phyloP scores from a whole-genome alignment of 148 eudicot genomes.

The Persicaria tinctoria region DNA sequence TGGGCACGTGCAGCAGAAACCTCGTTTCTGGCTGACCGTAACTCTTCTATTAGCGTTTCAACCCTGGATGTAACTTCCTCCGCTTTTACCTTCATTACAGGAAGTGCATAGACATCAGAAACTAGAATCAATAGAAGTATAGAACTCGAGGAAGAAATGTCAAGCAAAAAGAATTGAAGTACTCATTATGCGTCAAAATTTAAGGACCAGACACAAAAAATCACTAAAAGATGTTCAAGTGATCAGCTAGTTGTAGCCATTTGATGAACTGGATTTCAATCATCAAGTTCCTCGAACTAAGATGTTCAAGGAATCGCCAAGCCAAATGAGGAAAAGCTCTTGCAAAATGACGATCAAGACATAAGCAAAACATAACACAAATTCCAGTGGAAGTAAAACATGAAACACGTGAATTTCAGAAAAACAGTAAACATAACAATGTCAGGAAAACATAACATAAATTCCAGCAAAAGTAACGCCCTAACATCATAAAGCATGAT shows the following conservation, averaged over 20 bases:
- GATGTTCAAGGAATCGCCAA: neutral
- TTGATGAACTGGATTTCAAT: neutral
- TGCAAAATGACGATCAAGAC: neutral
- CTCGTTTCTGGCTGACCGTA: constrained; percentile 68
- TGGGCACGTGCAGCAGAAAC: constrained; percentile 73
- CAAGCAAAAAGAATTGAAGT: neutral
- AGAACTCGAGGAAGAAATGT: neutral
- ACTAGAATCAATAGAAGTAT: neutral
- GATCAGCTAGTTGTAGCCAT: neutral
- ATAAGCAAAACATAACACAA: neutral
- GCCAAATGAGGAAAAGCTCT: neutral
- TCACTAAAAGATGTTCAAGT: neutral
- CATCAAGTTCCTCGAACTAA: neutral
- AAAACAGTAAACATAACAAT: no score
- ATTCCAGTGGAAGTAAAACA: no score
- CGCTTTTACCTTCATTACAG: constrained; percentile 61
- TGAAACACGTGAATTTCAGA: no score
- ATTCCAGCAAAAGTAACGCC: no score
- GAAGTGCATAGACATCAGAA: neutral
- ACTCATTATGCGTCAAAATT: neutral
- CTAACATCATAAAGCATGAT: no score
- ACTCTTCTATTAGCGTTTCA: constrained; percentile 61
- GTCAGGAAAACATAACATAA: neutral
- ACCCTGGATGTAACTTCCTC: constrained; percentile 84
- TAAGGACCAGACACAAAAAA: neutral